Percentiles rank a stretch among this genome's conserved stretches.
Conservation (phyloP, 139 green algal genomes). For the Coccomyxa sp. region DNA sequence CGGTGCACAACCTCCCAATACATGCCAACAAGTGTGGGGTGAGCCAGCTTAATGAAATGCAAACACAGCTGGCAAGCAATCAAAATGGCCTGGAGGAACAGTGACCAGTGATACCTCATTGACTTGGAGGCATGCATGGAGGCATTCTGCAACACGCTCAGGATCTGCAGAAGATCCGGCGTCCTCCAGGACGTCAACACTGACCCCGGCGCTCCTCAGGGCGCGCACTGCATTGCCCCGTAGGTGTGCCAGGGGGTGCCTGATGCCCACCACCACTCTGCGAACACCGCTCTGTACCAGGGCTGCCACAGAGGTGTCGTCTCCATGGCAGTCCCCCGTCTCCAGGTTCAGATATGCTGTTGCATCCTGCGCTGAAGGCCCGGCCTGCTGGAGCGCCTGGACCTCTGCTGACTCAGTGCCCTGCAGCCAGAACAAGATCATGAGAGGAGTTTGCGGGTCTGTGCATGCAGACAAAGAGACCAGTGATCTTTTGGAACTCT, state of each 20-base stretch:
- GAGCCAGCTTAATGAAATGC: not conserved
- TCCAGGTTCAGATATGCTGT: slow-evolving; percentile 96
- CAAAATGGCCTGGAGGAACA: too few relatives aligned
- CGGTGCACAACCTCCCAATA: too few relatives aligned
- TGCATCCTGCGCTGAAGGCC: slow-evolving; percentile 27
- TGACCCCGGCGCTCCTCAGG: slow-evolving; percentile 63
- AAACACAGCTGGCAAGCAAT: not conserved
- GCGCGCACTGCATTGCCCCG: slow-evolving; percentile 54
- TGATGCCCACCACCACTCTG: slow-evolving; percentile 89
- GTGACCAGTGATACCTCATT: slow-evolving; percentile 58
- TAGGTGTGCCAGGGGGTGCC: slow-evolving; percentile 77
- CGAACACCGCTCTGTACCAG: slow-evolving; percentile 56
- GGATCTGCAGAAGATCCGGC: not conserved
- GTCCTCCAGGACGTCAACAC: slow-evolving; percentile 62
- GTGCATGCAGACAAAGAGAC: not conserved
- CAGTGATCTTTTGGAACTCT: not conserved
- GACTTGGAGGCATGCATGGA: slow-evolving; percentile 56
- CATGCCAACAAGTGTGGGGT: not conserved
- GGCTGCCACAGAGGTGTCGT: slow-evolving; percentile 49
- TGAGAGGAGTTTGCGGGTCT: not conserved
- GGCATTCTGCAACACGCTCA: slow-evolving; percentile 17
- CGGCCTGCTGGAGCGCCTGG: slow-evolving; percentile 38
- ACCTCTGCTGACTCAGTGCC: slow-evolving; percentile 65
- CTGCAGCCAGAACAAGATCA: slow-evolving; percentile 30
- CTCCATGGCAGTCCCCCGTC: slow-evolving; percentile 81